A percentile compares a stretch with the other conserved stretches of the same genome.
Conservation (phyloP, 805 yeast genomes). For the Starmerella geochares region DNA sequence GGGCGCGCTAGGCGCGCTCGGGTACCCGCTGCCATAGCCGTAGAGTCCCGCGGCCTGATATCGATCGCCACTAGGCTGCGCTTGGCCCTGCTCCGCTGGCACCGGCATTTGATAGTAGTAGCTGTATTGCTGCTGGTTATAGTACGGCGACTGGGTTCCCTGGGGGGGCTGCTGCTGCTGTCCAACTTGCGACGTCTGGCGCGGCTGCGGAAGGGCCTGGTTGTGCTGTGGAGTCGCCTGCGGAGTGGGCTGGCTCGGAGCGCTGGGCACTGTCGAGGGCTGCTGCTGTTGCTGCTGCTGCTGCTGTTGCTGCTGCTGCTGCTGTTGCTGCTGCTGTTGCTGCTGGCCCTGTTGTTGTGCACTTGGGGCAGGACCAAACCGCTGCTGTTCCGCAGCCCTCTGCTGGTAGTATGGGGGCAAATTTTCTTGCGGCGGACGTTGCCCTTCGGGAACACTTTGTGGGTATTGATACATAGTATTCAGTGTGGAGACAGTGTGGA, state of each 20-base stretch:
- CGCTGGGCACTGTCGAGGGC: slow-evolving; percentile 3
- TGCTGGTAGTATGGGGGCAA: slow-evolving; percentile 10
- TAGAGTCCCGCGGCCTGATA: slow-evolving; percentile 15
- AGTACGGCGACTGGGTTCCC: slow-evolving; percentile 18
- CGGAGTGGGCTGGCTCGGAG: slow-evolving; percentile 2
- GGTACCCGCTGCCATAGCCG: slow-evolving; percentile 17
- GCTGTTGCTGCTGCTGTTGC: slow-evolving; percentile 12
- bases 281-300: slow-evolving; percentile 19
- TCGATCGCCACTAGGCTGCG: slow-evolving; percentile 15
- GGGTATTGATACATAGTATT: slow-evolving; percentile 4
- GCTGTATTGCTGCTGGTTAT: slow-evolving; percentile 22
- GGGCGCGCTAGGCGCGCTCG: slow-evolving; percentile 15
- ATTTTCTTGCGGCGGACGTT: slow-evolving; percentile 8
- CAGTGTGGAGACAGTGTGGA: background rate
- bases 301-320: slow-evolving; percentile 12
- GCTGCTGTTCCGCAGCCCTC: slow-evolving; percentile 8
- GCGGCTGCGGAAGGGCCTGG: slow-evolving; percentile 30
- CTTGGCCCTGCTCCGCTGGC: slow-evolving; percentile 13
- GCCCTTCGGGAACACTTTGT: slow-evolving; percentile 7
- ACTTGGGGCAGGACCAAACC: slow-evolving; percentile 10
- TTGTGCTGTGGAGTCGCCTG: slow-evolving; percentile 5
- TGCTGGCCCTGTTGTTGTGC: slow-evolving; percentile 8
- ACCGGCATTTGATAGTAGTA: slow-evolving; percentile 19
- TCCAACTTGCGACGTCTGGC: slow-evolving; percentile 34
- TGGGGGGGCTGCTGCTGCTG: slow-evolving; percentile 8